These are phyloP conservation scores for Hymenoscyphus infarciens DNA, from an alignment of 2,329 filamentous ascomycete genomes.

Conservation along the genomic window DNA sequence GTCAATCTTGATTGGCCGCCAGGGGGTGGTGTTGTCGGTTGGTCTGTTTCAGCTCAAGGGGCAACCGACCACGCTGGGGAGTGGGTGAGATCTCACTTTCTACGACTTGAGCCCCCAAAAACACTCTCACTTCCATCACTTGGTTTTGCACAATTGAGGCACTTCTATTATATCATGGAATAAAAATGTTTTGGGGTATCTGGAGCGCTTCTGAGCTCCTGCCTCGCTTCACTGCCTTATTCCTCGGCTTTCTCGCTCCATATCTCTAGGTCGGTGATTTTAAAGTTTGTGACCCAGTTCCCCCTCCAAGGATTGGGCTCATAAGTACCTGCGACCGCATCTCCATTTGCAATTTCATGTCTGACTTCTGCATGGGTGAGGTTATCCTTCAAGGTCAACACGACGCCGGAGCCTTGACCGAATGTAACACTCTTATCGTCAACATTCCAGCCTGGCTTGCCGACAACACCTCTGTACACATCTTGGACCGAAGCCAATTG, in stretches of 20 bases:
- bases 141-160: too few relatives aligned
- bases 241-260: not conserved
- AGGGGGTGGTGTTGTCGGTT: too few relatives aligned
- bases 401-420: not conserved
- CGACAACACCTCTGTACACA: constrained; percentile 1
- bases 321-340: not conserved
- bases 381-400: not conserved
- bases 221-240: too few relatives aligned
- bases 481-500: not conserved
- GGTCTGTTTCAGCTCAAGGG: too few relatives aligned
- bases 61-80: too few relatives aligned
- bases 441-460: constrained; percentile 3
- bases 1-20: too few relatives aligned
- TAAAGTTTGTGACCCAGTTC: not conserved
- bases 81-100: too few relatives aligned
- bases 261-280: not conserved
- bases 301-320: not conserved
- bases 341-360: not conserved
- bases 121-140: too few relatives aligned
- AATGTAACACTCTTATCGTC: constrained; percentile 6
- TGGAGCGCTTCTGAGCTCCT: too few relatives aligned
- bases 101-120: too few relatives aligned
- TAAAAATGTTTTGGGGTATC: too few relatives aligned
- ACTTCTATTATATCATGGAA: too few relatives aligned
- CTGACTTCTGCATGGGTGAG: not conserved